A percentile compares a stretch with the other conserved stretches of the same genome.
These are phyloP conservation scores for Penicillium verrucosum DNA, from an alignment of 2,329 filamentous ascomycete genomes.

Conservation along the genomic window DNA sequence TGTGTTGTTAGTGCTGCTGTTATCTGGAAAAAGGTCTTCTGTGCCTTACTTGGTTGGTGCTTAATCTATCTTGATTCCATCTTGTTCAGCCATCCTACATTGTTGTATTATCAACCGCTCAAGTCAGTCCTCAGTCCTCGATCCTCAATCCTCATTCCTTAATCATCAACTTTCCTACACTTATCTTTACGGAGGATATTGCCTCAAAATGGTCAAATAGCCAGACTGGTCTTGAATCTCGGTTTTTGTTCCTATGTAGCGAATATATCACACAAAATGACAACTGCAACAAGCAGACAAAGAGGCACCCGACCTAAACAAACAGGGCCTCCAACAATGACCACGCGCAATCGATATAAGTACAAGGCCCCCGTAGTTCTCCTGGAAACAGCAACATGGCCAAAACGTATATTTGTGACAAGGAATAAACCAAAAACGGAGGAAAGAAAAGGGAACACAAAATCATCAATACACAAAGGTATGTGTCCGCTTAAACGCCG, in stretches of 20 bases:
- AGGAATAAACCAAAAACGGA: constrained; percentile 2
- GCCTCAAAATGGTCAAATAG: not conserved
- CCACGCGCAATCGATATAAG: constrained; percentile 26
- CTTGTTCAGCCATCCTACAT: constrained; percentile 19
- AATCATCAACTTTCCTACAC: not conserved
- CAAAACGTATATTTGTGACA: constrained; percentile 21
- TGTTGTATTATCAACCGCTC: constrained; percentile 3
- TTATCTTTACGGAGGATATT: not conserved
- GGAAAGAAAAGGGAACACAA: constrained; percentile 9
- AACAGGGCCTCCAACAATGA: constrained; percentile 7
- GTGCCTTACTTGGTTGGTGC: constrained; percentile 21
- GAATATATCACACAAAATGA: constrained; percentile 9
- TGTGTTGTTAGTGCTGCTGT: constrained; percentile 30
- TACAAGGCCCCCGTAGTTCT: constrained; percentile 22
- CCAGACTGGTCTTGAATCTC: constrained; percentile 13
- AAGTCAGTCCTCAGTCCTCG: not conserved
- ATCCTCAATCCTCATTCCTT: constrained; percentile 5
- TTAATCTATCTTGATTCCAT: constrained; percentile 23
- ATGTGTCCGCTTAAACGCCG: constrained; percentile 29
- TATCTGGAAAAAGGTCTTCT: constrained; percentile 27
- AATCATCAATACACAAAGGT: constrained; percentile 24
- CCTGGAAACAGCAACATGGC: constrained; percentile 12
- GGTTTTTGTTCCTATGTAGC: constrained; percentile 1
- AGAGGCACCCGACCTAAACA: not conserved
- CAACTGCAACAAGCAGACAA: not conserved